phyloP scores from a whole-genome alignment of 257 asterid species.

The Jasminum sambac region DNA sequence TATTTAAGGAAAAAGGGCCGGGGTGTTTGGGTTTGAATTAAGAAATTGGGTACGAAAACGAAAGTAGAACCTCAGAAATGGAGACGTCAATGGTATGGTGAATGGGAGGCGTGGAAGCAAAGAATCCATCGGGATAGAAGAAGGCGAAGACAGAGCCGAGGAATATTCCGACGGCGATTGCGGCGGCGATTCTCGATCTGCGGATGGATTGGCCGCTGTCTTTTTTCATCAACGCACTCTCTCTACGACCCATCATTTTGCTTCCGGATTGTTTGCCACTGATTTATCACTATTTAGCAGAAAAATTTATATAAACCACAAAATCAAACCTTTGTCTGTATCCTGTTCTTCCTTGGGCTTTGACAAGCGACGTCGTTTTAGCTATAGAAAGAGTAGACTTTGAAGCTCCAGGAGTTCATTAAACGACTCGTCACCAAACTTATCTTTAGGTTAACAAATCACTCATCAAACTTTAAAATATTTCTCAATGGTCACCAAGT shows the following conservation, averaged over 20 bases:
- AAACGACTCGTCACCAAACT: no score
- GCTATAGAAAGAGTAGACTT: not conserved
- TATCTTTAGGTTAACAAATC: no score
- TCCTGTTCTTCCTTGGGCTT: not conserved
- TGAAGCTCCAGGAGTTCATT: no score
- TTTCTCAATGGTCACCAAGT: no score
- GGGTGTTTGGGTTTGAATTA: no score
- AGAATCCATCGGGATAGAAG: conserved; percentile 43
- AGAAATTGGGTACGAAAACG: not conserved
- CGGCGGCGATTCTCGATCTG: conserved; percentile 41
- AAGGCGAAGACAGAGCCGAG: conserved; percentile 51
- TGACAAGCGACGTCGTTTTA: not conserved
- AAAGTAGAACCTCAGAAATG: conserved; percentile 37
- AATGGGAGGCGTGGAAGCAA: conserved; percentile 27
- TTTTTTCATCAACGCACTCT: conserved; percentile 41
- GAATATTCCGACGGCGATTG: conserved; percentile 43
- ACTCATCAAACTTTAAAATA: no score
- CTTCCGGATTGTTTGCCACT: not conserved
- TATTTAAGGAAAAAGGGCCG: no score
- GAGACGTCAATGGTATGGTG: conserved; percentile 26
- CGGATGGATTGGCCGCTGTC: conserved; percentile 31
- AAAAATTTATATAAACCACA: not conserved
- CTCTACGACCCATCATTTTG: conserved; percentile 38
- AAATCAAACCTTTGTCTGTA: not conserved
- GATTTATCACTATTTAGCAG: conserved; percentile 11